Evolutionary conservation across 805 yeast species (phyloP).

Genomic region (Candida endomychidarum): DNA sequence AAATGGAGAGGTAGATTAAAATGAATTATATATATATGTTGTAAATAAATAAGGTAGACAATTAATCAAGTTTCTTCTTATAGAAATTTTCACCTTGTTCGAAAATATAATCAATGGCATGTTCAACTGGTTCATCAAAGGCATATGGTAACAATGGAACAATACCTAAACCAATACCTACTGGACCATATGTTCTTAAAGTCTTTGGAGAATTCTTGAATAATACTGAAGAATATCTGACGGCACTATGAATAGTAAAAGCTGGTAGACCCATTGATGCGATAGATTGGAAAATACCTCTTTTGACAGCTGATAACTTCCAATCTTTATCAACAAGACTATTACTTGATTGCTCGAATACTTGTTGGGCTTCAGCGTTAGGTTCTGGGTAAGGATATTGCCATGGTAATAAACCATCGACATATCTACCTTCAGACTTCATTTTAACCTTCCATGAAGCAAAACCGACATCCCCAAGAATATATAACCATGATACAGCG

Average conservation of each 20-base stretch:
- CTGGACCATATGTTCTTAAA: slow-evolving; percentile 70
- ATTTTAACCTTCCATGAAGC: slow-evolving; percentile 72
- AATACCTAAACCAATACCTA: slow-evolving; percentile 70
- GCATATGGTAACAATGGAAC: slow-evolving; percentile 77
- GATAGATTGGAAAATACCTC: slow-evolving; percentile 77
- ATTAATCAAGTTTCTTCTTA: slow-evolving; percentile 4
- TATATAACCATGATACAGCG: slow-evolving; percentile 73
- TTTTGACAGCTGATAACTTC: slow-evolving; percentile 60
- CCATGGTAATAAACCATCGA: slow-evolving; percentile 70
- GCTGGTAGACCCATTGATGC: slow-evolving; percentile 90
- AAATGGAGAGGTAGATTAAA: neutral
- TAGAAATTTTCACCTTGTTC: slow-evolving; percentile 44
- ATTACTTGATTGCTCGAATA: slow-evolving; percentile 22
- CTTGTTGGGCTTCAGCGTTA: slow-evolving; percentile 37
- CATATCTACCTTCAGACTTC: slow-evolving; percentile 63
- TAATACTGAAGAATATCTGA: slow-evolving; percentile 62
- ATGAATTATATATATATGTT: neutral
- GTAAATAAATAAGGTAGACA: slow-evolving; percentile 2
- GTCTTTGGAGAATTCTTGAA: slow-evolving; percentile 55
- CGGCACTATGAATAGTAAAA: slow-evolving; percentile 76
- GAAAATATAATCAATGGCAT: slow-evolving; percentile 61
- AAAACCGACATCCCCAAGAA: slow-evolving; percentile 71
- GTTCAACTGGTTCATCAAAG: slow-evolving; percentile 82
- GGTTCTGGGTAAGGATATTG: slow-evolving; percentile 45
- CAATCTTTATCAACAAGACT: slow-evolving; percentile 57